A percentile compares a stretch with the other conserved stretches of the same genome.
Conservation (phyloP, 176 grass and related monocot genomes). For the Cenchrus americanus region DNA sequence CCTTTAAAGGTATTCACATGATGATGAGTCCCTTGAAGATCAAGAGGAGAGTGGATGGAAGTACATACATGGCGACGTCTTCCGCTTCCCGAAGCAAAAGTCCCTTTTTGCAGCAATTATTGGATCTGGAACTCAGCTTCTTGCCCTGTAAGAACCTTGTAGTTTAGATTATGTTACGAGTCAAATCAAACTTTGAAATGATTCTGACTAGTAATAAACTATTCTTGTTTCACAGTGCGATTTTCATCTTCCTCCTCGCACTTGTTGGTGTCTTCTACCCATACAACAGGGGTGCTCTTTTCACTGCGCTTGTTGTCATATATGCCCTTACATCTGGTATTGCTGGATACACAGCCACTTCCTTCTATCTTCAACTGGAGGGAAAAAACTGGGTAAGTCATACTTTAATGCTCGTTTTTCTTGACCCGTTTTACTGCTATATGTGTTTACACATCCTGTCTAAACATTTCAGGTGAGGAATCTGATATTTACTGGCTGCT, state of each 20-base stretch:
- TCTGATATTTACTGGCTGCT: conserved; percentile 82
- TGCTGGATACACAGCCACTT: conserved; percentile 87
- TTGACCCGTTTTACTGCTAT: conserved; percentile 21
- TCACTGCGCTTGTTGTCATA: conserved; percentile 94
- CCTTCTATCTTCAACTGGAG: conserved; percentile 90
- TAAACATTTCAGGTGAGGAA: conserved; percentile 83
- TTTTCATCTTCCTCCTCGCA: conserved; percentile 93
- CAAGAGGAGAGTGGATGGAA: conserved; percentile 98
- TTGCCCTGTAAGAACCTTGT: conserved; percentile 75
- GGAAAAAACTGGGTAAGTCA: conserved; percentile 86
- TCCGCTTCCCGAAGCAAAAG: conserved; percentile 79
- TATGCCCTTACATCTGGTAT: conserved; percentile 96
- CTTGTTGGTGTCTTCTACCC: conserved; percentile 93
- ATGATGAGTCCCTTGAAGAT: conserved; percentile 84
- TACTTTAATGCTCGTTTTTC: conserved; percentile 36
- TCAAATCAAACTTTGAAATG: conserved; percentile 29
- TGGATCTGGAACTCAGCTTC: conserved; percentile 95
- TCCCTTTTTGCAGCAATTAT: conserved; percentile 81
- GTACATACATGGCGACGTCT: conserved; percentile 88
- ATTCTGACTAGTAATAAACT: conserved; percentile 31
- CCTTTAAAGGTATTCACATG: conserved; percentile 72
- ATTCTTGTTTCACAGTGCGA: conserved; percentile 54
- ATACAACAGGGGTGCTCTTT: conserved; percentile 91
- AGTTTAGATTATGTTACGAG: conserved; percentile 29
- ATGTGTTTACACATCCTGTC: not conserved